Conservation (phyloP, 306 rosid genomes). For the Sphenostylis stenocarpa region DNA sequence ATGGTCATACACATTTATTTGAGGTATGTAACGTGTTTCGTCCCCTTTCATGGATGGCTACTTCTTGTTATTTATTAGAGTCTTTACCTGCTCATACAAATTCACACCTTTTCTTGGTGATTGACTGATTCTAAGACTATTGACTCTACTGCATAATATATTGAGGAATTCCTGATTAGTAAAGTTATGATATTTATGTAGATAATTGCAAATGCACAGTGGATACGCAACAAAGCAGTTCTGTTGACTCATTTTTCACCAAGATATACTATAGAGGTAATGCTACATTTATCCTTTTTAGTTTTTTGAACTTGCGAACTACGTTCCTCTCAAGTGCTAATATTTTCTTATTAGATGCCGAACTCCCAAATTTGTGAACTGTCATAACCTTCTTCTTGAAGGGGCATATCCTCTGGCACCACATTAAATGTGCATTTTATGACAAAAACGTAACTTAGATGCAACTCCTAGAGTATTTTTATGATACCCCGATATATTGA, state of each 20-base stretch:
- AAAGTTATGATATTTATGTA: slow-evolving; percentile 37
- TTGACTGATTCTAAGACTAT: not conserved
- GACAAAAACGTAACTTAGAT: not conserved
- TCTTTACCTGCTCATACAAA: not conserved
- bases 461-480: too few relatives aligned
- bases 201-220: slow-evolving; percentile 75
- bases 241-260: slow-evolving; percentile 93
- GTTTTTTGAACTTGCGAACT: not conserved
- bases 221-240: slow-evolving; percentile 93
- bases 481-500: too few relatives aligned
- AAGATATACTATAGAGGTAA: slow-evolving; percentile 87
- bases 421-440: not conserved
- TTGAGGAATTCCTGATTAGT: slow-evolving; percentile 4
- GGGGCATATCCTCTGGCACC: not conserved
- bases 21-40: slow-evolving; percentile 58
- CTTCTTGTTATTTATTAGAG: not conserved
- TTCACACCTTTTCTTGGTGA: not conserved
- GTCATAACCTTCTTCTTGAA: not conserved
- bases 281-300: not conserved
- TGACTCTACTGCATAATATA: slow-evolving; percentile 14
- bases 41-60: slow-evolving; percentile 20
- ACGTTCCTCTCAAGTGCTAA: not conserved
- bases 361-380: not conserved
- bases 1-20: slow-evolving; percentile 81
- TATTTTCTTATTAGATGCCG: slow-evolving; percentile 4